phyloP scores from a whole-genome alignment of 345 rosid species.

The Anacardium occidentale region DNA sequence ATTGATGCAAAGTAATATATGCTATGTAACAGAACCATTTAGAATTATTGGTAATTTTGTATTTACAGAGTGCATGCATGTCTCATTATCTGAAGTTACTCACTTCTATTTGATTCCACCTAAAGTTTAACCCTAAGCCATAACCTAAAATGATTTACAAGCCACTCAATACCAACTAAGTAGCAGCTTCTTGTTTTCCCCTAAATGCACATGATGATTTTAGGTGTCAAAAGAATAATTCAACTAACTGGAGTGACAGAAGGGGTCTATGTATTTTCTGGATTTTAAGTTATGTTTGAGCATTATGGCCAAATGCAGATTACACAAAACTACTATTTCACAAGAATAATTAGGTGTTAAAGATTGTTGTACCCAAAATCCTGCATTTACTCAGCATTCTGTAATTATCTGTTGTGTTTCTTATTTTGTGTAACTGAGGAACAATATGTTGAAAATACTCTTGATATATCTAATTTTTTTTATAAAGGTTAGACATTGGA shows the following conservation, averaged over 20 bases:
- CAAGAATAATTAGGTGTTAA: background rate
- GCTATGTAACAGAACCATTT: background rate
- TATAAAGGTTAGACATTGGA: constrained; percentile 40
- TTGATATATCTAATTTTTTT: constrained; percentile 8
- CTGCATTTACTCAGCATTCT: background rate
- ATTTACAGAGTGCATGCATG: background rate
- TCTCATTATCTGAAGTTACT: background rate
- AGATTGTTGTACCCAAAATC: background rate
- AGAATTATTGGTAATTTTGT: background rate
- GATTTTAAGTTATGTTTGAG: background rate
- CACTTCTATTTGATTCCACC: background rate
- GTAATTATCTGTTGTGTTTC: background rate
- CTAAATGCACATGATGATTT: background rate
- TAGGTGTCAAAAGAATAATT: background rate
- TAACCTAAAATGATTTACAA: background rate
- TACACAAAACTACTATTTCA: no score
- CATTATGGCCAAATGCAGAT: no score
- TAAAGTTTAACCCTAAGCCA: no score
- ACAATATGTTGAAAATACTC: constrained; percentile 1
- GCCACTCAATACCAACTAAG: background rate
- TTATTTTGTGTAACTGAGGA: background rate
- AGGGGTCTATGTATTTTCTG: background rate
- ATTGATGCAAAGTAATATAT: background rate
- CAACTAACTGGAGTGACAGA: background rate
- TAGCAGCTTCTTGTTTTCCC: background rate